phyloP scores from a whole-genome alignment of 2,329 filamentous ascomycete species.

The Aureobasidium musti region DNA sequence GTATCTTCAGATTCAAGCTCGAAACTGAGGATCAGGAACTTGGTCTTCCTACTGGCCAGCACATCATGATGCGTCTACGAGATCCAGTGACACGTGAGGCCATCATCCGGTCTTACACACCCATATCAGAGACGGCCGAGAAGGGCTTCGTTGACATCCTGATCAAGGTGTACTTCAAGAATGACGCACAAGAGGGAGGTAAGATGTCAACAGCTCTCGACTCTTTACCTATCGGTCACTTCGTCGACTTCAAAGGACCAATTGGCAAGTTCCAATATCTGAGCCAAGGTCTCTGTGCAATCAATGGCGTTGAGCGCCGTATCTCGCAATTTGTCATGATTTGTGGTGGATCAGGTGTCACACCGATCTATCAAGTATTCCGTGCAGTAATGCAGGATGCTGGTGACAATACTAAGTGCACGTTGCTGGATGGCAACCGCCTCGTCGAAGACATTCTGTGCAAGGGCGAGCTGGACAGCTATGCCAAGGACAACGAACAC shows the following conservation, averaged over 20 bases:
- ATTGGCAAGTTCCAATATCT: constrained; percentile 83
- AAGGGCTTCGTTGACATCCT: constrained; percentile 71
- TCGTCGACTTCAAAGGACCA: constrained; percentile 83
- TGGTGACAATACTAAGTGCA: constrained; percentile 65
- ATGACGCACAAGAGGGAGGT: constrained; percentile 61
- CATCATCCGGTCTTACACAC: constrained; percentile 85
- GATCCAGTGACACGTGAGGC: constrained; percentile 70
- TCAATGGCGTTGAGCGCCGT: constrained; percentile 59
- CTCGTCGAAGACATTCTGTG: constrained; percentile 80
- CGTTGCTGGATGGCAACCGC: constrained; percentile 78
- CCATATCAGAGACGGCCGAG: constrained; percentile 66
- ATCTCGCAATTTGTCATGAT: constrained; percentile 80
- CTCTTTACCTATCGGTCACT: constrained; percentile 67
- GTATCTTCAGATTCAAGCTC: constrained; percentile 78
- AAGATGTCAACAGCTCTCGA: constrained; percentile 83
- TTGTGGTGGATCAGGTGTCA: constrained; percentile 85
- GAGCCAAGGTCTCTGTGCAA: constrained; percentile 62
- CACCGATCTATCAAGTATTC: constrained; percentile 85
- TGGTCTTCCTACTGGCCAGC: constrained; percentile 81
- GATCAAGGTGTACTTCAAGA: constrained; percentile 77
- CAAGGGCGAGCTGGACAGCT: constrained; percentile 67
- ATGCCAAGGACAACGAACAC: constrained; percentile 57
- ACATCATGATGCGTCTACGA: constrained; percentile 78
- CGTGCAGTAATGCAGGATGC: constrained; percentile 68
- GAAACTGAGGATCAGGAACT: constrained; percentile 69